Base-by-base conservation (phyloP, 768 basidiomycete species). In the Boletus reticulatus region DNA sequence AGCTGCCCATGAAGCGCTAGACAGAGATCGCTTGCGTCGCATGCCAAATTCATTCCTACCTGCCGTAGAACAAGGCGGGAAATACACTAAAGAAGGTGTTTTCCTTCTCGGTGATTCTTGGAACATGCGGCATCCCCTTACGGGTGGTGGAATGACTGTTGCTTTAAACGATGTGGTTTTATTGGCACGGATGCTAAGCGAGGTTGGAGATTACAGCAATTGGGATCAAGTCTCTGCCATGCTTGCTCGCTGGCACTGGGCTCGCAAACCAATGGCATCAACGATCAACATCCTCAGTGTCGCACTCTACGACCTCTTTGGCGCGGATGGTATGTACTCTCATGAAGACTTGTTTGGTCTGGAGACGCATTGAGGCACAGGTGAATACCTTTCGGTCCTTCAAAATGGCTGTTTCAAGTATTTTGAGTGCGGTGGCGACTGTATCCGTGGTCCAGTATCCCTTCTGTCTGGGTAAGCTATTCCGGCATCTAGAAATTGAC, bases 61-160 rank as follows among this genome's bases (percentile, higher is more conserved):
- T 0, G 75, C 94, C 1, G 77, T 87, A 4, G 76, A 84, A 56
- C 95, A 96, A 67, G 75, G 77, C 11, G 73, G 73, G 17, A 62
- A 58, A 59, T 71, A 62, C 53, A 73, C 68, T 7, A 88, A 83
- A 59, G 80, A 85, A 47, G 92, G 92, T 24, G 84, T 84, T 11
- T 75, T 99, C 55, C 84, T 98, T 58, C 77, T 97, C 34, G 97
- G 97, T 2, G 97, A 98, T 68, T 86, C 96, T 3, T 96, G 93
- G 89, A 99, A 98, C 69, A 98, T 98, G 95, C 90, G 97, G 0
- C 97, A 99, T 71, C 97, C 97, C 2, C 80, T 99, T 20, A 99
- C 97, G 0, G 97, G 97, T 6, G 94, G 94, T 12, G 97, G 97
- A 6, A 99, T 99, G 97, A 95, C 94, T 0, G 96, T 98, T 38